Evolutionary conservation across 306 rosid species (phyloP).

Genomic region (Biancaea sappan): DNA sequence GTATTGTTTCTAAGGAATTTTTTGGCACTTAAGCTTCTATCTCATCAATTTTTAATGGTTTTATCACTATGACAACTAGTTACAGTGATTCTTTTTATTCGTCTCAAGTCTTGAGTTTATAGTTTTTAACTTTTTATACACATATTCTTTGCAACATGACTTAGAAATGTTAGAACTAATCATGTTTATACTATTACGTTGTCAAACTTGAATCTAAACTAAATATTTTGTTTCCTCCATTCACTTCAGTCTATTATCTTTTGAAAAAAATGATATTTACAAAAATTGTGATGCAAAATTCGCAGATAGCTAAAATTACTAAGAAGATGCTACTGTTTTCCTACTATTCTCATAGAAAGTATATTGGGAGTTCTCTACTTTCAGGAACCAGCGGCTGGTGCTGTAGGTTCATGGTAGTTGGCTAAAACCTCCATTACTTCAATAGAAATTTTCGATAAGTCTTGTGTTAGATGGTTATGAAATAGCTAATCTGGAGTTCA

Average conservation of each 20-base stretch:
- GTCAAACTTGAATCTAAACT: background rate
- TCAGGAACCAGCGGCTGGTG: constrained; percentile 63
- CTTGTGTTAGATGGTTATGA: constrained; percentile 16
- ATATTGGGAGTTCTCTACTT: constrained; percentile 72
- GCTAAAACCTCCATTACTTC: too few species aligned
- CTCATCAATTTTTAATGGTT: background rate
- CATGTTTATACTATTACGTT: background rate
- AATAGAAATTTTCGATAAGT: background rate
- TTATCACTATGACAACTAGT: background rate
- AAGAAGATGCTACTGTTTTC: constrained; percentile 60
- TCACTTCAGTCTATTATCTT: background rate
- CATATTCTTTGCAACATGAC: background rate
- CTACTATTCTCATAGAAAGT: constrained; percentile 68
- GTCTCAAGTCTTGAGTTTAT: background rate
- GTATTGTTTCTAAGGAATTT: background rate
- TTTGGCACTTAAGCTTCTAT: background rate
- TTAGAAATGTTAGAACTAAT: too few species aligned
- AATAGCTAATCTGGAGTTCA: background rate
- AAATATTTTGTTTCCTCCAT: background rate
- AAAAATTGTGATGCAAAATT: constrained; percentile 19
- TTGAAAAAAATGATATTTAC: background rate
- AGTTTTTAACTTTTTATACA: background rate
- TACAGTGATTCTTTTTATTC: background rate
- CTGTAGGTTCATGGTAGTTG: constrained; percentile 74
- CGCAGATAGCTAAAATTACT: constrained; percentile 70